Percentiles rank a stretch among this genome's conserved stretches.
These are phyloP conservation scores for Tulasnella sp. DNA, from an alignment of 768 basidiomycete genomes.

Conservation along the genomic window DNA sequence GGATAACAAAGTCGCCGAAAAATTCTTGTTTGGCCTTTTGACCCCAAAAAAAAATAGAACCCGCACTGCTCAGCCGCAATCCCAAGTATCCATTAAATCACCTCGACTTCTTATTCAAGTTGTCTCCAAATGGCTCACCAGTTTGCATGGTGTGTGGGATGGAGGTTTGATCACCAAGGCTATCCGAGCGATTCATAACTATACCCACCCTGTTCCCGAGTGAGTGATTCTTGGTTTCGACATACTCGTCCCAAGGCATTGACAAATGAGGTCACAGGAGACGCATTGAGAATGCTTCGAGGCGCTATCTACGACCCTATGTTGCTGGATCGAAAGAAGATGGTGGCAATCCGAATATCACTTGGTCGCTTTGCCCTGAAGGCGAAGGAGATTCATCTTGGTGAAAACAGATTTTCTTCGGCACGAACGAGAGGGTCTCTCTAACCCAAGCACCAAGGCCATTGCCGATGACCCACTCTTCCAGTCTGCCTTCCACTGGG, in stretches of 20 bases:
- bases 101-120: too few relatives aligned
- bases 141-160: constrained; percentile 82
- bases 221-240: constrained; percentile 20
- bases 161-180: constrained; percentile 65
- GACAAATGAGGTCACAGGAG: constrained; percentile 21
- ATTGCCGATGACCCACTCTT: constrained; percentile 12
- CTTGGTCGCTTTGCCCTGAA: constrained; percentile 58
- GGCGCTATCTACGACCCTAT: constrained; percentile 81
- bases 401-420: constrained; percentile 19
- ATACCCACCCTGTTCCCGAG: constrained; percentile 58
- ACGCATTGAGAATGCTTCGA: constrained; percentile 52
- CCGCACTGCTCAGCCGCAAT: too few relatives aligned
- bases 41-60: too few relatives aligned
- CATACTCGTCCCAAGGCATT: background rate
- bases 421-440: constrained; percentile 10
- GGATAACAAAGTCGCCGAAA: too few relatives aligned
- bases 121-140: too few relatives aligned
- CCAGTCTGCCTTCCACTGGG: constrained; percentile 69
- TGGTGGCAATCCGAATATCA: constrained; percentile 48
- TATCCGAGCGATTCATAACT: constrained; percentile 68
- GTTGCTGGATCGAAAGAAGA: constrained; percentile 77
- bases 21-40: too few relatives aligned
- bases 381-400: too few relatives aligned
- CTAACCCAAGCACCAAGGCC: too few relatives aligned
- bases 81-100: too few relatives aligned